Conservation (phyloP, 1,284 basidiomycete species). For the Trametes pubescens region DNA sequence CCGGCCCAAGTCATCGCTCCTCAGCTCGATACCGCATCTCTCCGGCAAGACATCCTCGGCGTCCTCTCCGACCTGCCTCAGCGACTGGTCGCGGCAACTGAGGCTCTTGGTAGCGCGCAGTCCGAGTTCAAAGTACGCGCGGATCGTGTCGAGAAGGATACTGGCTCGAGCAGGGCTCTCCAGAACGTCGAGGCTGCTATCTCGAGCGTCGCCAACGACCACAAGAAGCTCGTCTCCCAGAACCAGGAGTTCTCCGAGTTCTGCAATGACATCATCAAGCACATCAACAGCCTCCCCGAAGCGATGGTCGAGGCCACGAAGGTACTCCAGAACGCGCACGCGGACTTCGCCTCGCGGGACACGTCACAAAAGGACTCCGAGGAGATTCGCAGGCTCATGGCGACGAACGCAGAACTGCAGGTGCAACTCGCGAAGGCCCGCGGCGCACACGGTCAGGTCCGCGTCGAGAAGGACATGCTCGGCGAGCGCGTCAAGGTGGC, state of each 20-base stretch:
- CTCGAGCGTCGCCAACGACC: constrained; percentile 51
- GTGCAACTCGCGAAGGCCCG: constrained; percentile 78
- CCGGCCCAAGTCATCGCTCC: constrained; percentile 18
- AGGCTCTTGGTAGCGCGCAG: constrained; percentile 49
- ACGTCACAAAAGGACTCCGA: constrained; percentile 68
- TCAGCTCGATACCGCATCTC: constrained; percentile 30
- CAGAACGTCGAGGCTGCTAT: constrained; percentile 55
- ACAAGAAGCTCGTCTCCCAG: constrained; percentile 54
- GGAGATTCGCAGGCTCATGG: constrained; percentile 64
- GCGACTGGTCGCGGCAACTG: constrained; percentile 51
- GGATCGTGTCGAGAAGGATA: constrained; percentile 36
- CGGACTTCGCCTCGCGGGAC: constrained; percentile 67
- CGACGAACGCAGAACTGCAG: constrained; percentile 69
- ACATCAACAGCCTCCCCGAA: constrained; percentile 65
- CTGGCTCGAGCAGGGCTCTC: constrained; percentile 39
- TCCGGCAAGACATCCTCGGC: constrained; percentile 42
- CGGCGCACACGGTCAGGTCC: constrained; percentile 75
- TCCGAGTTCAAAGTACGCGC: constrained; percentile 43
- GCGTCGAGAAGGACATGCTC: constrained; percentile 82
- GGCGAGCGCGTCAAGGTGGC: constrained; percentile 63
- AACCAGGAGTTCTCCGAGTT: constrained; percentile 57
- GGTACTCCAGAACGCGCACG: constrained; percentile 65
- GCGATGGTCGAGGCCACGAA: constrained; percentile 61
- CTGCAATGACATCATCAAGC: constrained; percentile 60
- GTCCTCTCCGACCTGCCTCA: constrained; percentile 53